phyloP scores from a whole-genome alignment of 768 basidiomycete species.

The Mycena galericulata region DNA sequence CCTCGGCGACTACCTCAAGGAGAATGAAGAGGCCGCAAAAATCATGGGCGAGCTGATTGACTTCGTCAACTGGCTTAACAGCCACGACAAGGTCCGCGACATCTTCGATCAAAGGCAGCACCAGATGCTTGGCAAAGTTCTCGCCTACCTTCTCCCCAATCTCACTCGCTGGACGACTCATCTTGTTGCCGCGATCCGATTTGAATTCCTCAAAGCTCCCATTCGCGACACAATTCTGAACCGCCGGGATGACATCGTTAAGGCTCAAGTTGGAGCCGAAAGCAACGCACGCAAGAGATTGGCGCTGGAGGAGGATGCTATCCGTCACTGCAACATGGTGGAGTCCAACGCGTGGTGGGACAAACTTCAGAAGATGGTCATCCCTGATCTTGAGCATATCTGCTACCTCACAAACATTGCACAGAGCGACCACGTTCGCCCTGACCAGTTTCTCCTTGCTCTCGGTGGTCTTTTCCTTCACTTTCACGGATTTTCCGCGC shows the following conservation, averaged over 20 bases:
- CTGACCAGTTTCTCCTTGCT: constrained; percentile 21
- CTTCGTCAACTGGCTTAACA: constrained; percentile 29
- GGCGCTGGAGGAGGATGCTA: constrained; percentile 2
- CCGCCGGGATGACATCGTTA: constrained; percentile 7
- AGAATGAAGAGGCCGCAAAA: constrained; percentile 12
- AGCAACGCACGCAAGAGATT: neutral
- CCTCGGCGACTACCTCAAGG: constrained; percentile 33
- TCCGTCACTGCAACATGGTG: neutral
- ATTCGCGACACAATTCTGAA: constrained; percentile 14
- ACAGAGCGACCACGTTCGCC: constrained; percentile 19
- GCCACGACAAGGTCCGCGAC: constrained; percentile 21
- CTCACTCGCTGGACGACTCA: constrained; percentile 35
- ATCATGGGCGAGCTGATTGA: constrained; percentile 24
- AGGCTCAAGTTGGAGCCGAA: constrained; percentile 27
- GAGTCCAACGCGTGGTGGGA: constrained; percentile 16
- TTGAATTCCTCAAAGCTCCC: constrained; percentile 7
- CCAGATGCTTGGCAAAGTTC: constrained; percentile 10
- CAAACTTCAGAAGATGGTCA: constrained; percentile 6
- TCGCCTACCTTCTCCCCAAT: constrained; percentile 29
- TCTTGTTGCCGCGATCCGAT: constrained; percentile 23
- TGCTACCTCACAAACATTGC: constrained; percentile 11
- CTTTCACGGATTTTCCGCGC: constrained; percentile 14
- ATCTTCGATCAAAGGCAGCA: constrained; percentile 27
- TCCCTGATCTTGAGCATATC: constrained; percentile 10
- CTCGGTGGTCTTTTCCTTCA: constrained; percentile 20